Evolutionary conservation across 345 rosid species (phyloP).

Genomic region (Acer yangbiense): DNA sequence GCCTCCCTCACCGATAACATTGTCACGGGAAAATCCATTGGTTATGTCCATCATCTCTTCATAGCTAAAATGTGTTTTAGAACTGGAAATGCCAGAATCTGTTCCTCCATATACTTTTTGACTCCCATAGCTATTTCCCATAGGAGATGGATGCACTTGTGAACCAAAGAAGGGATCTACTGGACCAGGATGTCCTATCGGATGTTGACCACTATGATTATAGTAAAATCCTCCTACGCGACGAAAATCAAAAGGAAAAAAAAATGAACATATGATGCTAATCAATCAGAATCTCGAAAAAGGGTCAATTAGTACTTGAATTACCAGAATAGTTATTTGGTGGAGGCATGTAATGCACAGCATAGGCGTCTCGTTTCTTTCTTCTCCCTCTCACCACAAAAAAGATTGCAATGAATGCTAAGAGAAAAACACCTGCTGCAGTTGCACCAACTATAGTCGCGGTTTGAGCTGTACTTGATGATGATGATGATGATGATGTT

Average conservation of each 20-base stretch:
- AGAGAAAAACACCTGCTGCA: constrained; percentile 48
- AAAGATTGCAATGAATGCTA: constrained; percentile 52
- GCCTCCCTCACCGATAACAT: constrained; percentile 92
- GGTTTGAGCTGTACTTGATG: constrained; percentile 5
- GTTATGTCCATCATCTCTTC: constrained; percentile 89
- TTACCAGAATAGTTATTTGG: constrained; percentile 44
- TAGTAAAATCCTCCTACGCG: constrained; percentile 57
- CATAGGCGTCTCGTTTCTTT: constrained; percentile 36
- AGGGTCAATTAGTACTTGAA: constrained; percentile 45
- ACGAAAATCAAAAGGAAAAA: neutral
- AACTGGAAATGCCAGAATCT: constrained; percentile 54
- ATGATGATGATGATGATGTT: neutral
- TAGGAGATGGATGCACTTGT: constrained; percentile 32
- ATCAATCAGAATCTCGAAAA: constrained; percentile 1
- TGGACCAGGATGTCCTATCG: constrained; percentile 39
- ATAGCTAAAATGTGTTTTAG: constrained; percentile 61
- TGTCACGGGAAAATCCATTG: constrained; percentile 63
- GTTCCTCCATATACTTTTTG: constrained; percentile 42
- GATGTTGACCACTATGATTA: constrained; percentile 35
- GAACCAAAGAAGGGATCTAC: constrained; percentile 42
- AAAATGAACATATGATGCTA: neutral
- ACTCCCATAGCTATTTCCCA: constrained; percentile 53
- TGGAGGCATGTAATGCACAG: constrained; percentile 50
- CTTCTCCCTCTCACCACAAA: constrained; percentile 45
- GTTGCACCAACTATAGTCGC: constrained; percentile 39